These are phyloP conservation scores for Trifolium repens DNA, from an alignment of 306 rosid species.

Conservation along the genomic window DNA sequence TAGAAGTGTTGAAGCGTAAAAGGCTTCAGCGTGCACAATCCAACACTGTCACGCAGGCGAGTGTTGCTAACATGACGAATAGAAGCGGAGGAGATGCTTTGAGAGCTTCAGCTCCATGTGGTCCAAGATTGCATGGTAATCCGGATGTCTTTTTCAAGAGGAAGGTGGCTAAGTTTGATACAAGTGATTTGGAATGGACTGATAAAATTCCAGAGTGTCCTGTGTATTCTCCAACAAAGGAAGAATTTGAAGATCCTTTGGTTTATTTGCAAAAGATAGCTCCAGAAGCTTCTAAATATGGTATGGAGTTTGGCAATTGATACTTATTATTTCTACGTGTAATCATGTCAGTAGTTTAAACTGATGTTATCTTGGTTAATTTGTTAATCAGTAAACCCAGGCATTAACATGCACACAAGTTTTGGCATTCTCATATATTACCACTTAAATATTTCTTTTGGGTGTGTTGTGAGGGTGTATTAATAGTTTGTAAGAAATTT, in stretches of 20 bases:
- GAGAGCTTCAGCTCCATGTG: conserved; percentile 74
- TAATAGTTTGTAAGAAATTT: background rate
- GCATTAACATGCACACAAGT: background rate
- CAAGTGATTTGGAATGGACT: conserved; percentile 86
- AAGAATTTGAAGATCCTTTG: conserved; percentile 94
- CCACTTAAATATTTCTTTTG: conserved; percentile 13
- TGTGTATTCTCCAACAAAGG: conserved; percentile 83
- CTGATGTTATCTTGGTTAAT: conserved; percentile 15
- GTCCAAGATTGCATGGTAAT: conserved; percentile 66
- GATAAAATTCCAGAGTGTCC: conserved; percentile 88
- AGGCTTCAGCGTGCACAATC: conserved; percentile 78
- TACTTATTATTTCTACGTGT: background rate
- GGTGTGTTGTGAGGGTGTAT: background rate
- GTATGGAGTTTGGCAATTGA: conserved; percentile 59
- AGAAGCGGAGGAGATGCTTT: conserved; percentile 97
- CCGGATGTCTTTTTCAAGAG: conserved; percentile 62
- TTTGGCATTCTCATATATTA: background rate
- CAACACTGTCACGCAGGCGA: conserved; percentile 49
- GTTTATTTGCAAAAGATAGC: conserved; percentile 91
- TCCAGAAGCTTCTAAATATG: conserved; percentile 94
- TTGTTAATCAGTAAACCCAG: background rate
- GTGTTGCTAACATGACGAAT: conserved; percentile 59
- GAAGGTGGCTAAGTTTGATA: conserved; percentile 85
- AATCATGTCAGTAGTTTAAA: conserved; percentile 2
- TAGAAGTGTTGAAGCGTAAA: conserved; percentile 71